These are phyloP conservation scores for Phalaenopsis equestris DNA, from an alignment of 106 monocot species.

Conservation along the genomic window DNA sequence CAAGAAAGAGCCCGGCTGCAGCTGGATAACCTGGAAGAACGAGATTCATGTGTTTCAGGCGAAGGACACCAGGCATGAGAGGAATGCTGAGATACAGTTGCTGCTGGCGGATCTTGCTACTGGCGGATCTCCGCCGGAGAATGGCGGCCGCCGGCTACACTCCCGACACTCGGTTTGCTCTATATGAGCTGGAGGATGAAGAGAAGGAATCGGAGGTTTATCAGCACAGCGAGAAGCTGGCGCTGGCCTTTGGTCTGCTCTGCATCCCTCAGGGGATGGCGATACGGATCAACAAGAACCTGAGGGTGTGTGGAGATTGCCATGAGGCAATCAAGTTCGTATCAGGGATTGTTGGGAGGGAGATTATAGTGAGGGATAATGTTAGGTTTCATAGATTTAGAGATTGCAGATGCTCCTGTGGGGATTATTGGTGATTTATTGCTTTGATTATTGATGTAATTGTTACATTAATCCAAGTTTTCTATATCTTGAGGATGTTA, in stretches of 20 bases:
- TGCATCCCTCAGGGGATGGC: slow-evolving; percentile 56
- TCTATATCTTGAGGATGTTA: no score
- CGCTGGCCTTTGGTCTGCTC: slow-evolving; percentile 81
- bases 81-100: slow-evolving; percentile 54
- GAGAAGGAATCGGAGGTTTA: slow-evolving; percentile 87
- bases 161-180: slow-evolving; percentile 61
- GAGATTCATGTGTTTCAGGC: slow-evolving; percentile 79
- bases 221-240: slow-evolving; percentile 91
- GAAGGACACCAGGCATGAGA: slow-evolving; percentile 57
- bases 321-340: slow-evolving; percentile 79
- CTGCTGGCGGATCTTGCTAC: slow-evolving; percentile 40
- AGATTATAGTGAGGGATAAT: slow-evolving; percentile 83
- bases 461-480: no score
- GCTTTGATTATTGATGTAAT: no score
- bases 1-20: slow-evolving; percentile 84
- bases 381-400: slow-evolving; percentile 77
- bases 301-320: slow-evolving; percentile 79
- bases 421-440: slow-evolving; percentile 74
- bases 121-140: slow-evolving; percentile 41
- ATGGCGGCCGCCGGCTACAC: slow-evolving; percentile 74
- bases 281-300: slow-evolving; percentile 83
- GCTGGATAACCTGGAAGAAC: slow-evolving; percentile 91
- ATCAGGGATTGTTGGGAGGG: slow-evolving; percentile 68
- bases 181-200: slow-evolving; percentile 84
- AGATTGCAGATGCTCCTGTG: slow-evolving; percentile 65